Conservation (phyloP, 2,329 filamentous ascomycete genomes). For the Biscogniauxia sp. region DNA sequence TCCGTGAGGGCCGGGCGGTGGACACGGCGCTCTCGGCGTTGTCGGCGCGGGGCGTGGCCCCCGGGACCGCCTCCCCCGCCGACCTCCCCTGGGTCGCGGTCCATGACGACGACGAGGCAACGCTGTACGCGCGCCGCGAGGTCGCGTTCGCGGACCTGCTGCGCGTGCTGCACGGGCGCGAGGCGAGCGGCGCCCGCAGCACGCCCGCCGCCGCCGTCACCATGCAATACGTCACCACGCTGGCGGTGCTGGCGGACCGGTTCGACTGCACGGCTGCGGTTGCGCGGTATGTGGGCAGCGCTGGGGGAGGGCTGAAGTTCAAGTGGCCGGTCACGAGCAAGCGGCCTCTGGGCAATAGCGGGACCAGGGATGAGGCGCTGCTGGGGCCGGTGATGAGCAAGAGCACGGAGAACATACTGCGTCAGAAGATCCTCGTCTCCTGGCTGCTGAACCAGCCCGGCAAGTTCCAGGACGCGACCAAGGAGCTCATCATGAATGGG, state of each 20-base stretch:
- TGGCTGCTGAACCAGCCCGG: slow-evolving; percentile 62
- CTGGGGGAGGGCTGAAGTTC: slow-evolving; percentile 44
- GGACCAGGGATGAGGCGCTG: slow-evolving; percentile 24
- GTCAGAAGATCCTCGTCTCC: slow-evolving; percentile 68
- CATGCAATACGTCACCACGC: slow-evolving; percentile 62
- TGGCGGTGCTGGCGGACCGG: slow-evolving; percentile 70
- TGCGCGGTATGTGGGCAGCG: slow-evolving; percentile 45
- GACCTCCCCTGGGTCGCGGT: slow-evolving; percentile 65
- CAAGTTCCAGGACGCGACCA: slow-evolving; percentile 60
- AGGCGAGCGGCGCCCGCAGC: slow-evolving; percentile 30
- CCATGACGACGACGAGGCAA: slow-evolving; percentile 67
- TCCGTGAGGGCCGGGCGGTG: slow-evolving; percentile 60
- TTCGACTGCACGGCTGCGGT: slow-evolving; percentile 64
- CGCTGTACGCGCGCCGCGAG: slow-evolving; percentile 57
- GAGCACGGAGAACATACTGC: slow-evolving; percentile 61
- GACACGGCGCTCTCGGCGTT: slow-evolving; percentile 50
- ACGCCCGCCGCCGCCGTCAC: slow-evolving; percentile 49
- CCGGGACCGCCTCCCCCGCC: slow-evolving; percentile 45
- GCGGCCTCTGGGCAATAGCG: slow-evolving; percentile 48
- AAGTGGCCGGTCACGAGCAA: slow-evolving; percentile 45
- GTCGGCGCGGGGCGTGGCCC: slow-evolving; percentile 42
- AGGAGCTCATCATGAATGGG: slow-evolving; percentile 65
- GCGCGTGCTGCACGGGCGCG: slow-evolving; percentile 59
- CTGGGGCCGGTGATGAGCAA: slow-evolving; percentile 31
- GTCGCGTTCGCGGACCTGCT: slow-evolving; percentile 66